These are phyloP conservation scores for Solanum virginianum DNA, from an alignment of 257 asterid species.

Conservation along the genomic window DNA sequence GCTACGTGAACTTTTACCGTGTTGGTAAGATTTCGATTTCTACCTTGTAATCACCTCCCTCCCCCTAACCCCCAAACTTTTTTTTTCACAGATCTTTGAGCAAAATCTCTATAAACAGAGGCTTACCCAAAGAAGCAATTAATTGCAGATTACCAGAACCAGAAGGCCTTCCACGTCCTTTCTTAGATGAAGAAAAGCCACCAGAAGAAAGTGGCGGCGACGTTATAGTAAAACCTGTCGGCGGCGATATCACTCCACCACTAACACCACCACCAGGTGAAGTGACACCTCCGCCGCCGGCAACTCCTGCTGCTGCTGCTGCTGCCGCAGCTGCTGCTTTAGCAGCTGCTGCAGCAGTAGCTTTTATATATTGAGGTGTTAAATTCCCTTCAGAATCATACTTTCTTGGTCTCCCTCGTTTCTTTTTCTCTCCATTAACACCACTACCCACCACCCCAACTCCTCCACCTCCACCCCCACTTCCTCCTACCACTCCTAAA, in stretches of 20 bases:
- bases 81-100: neutral
- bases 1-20: no score
- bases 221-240: conserved; percentile 50
- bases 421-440: conserved; percentile 41
- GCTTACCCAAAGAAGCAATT: conserved; percentile 62
- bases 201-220: conserved; percentile 42
- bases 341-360: conserved; percentile 16
- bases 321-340: neutral
- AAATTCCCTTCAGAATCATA: conserved; percentile 77
- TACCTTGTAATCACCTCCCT: neutral
- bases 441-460: conserved; percentile 11
- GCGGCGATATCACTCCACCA: conserved; percentile 12
- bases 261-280: neutral
- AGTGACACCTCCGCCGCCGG: neutral
- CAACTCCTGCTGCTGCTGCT: neutral
- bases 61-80: neutral
- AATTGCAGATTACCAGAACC: conserved; percentile 35
- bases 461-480: conserved; percentile 8
- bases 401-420: conserved; percentile 86
- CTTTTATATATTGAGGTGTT: conserved; percentile 29
- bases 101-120: neutral
- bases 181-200: conserved; percentile 24
- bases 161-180: conserved; percentile 47
- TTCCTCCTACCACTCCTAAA: neutral
- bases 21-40: neutral